Conservation (phyloP, 2,329 filamentous ascomycete species). For the Anthostomella pinea region DNA sequence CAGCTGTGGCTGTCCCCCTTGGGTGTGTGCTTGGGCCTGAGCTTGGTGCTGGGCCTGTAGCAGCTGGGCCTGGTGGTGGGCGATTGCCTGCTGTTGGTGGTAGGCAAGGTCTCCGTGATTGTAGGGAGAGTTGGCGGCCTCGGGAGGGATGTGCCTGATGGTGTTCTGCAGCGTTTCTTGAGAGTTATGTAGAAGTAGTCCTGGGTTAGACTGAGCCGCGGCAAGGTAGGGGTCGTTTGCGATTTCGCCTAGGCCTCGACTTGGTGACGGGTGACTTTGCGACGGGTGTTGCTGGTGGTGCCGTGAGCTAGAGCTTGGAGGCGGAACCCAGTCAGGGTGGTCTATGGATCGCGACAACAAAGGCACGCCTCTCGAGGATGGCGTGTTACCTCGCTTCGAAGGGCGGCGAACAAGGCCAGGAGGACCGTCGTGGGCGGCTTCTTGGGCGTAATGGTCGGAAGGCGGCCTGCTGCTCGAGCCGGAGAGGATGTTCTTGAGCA, state of each 20-base stretch:
- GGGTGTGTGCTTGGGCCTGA: conserved; percentile 27
- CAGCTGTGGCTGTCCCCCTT: conserved; percentile 39
- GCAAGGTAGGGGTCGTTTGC: conserved; percentile 36
- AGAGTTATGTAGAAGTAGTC: conserved; percentile 39
- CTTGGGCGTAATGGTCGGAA: conserved; percentile 29
- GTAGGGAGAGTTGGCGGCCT: conserved; percentile 45
- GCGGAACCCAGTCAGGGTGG: conserved; percentile 30
- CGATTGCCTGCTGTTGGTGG: conserved; percentile 37
- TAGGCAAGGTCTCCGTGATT: conserved; percentile 42
- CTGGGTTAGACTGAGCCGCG: conserved; percentile 40
- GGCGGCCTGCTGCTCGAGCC: conserved; percentile 35
- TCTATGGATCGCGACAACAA: conserved; percentile 28
- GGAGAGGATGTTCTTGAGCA: conserved; percentile 54
- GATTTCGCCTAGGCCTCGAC: conserved; percentile 43
- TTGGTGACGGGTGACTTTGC: conserved; percentile 36
- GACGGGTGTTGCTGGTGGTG: conserved; percentile 17
- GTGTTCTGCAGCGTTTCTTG: conserved; percentile 39
- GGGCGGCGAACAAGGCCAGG: conserved; percentile 49
- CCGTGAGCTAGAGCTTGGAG: conserved; percentile 19
- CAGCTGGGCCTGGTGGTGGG: conserved; percentile 22
- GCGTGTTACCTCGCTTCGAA: conserved; percentile 55
- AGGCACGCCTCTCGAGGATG: conserved; percentile 41
- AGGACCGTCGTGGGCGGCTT: conserved; percentile 47
- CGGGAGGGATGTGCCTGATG: conserved; percentile 47
- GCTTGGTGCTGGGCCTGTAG: conserved; percentile 26